phyloP scores from a whole-genome alignment of 495 filamentous ascomycete species.

The Massariosphaeria phaeospora region DNA sequence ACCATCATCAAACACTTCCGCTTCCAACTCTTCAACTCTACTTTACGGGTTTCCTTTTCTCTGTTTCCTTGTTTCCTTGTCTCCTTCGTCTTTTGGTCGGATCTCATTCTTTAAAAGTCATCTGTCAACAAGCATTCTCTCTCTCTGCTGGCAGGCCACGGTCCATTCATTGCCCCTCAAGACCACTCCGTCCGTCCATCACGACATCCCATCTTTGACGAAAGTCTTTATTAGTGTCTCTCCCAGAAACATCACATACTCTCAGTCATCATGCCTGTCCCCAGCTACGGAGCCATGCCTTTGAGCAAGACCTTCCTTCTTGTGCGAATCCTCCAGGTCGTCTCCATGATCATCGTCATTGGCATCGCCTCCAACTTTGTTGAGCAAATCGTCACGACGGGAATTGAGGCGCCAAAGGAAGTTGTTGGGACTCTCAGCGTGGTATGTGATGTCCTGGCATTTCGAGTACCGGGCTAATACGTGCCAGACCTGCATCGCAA shows the following conservation, averaged over 20 bases:
- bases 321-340: constrained; percentile 63
- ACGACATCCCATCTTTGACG: constrained; percentile 22
- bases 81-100: constrained; percentile 15
- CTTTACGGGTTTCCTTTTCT: constrained; percentile 34
- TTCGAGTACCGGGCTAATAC: constrained; percentile 10
- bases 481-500: constrained; percentile 63
- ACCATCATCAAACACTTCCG: constrained; percentile 27
- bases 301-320: constrained; percentile 73
- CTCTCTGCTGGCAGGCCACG: constrained; percentile 34
- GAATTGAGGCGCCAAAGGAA: constrained; percentile 60
- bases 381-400: constrained; percentile 61
- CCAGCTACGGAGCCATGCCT: constrained; percentile 58
- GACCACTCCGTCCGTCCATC: constrained; percentile 17
- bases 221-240: not conserved
- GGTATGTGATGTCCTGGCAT: constrained; percentile 50
- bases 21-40: constrained; percentile 23
- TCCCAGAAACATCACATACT: not conserved
- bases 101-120: constrained; percentile 33
- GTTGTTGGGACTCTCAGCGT: constrained; percentile 74
- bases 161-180: constrained; percentile 27
- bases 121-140: constrained; percentile 29
- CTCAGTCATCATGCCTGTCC: constrained; percentile 44
- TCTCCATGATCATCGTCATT: constrained; percentile 71
- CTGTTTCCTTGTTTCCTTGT: constrained; percentile 28
- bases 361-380: constrained; percentile 81